A percentile compares a stretch with the other conserved stretches of the same genome.
These are phyloP conservation scores for Tylopilus vinaceipallidus DNA, from an alignment of 768 basidiomycete genomes.

Conservation along the genomic window DNA sequence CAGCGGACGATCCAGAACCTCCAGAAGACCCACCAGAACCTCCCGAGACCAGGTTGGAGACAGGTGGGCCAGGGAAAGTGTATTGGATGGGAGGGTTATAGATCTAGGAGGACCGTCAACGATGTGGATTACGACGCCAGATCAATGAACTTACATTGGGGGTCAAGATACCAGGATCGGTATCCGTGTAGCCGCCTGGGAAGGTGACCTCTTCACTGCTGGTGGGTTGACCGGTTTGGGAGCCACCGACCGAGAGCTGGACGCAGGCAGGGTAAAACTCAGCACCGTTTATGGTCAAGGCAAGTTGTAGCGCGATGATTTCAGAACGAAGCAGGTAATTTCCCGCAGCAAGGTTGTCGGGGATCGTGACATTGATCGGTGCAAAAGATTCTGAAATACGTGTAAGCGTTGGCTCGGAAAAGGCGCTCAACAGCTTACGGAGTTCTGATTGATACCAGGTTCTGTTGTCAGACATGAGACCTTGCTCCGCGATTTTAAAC, in stretches of 20 bases:
- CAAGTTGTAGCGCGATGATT: conserved; percentile 73
- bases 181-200: conserved; percentile 70
- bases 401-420: not conserved
- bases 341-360: conserved; percentile 54
- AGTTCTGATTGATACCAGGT: conserved; percentile 52
- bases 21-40: conserved; percentile 9
- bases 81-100: conserved; percentile 35
- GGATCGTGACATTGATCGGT: conserved; percentile 41
- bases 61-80: conserved; percentile 50
- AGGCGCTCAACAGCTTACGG: conserved; percentile 32
- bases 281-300: conserved; percentile 50
- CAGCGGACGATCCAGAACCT: conserved; percentile 4
- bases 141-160: conserved; percentile 34
- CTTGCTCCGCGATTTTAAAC: conserved; percentile 71
- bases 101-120: conserved; percentile 14
- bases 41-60: conserved; percentile 40
- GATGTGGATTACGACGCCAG: not conserved
- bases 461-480: conserved; percentile 31
- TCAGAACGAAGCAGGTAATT: conserved; percentile 77
- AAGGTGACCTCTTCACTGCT: conserved; percentile 47
- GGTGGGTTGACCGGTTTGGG: conserved; percentile 22
- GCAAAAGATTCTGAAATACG: conserved; percentile 35
- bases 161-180: conserved; percentile 64
- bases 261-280: conserved; percentile 32
- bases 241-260: conserved; percentile 28